Evolutionary conservation across 2,329 filamentous ascomycete species (phyloP), one percentile per base, ranked within the genome.

Genomic region (Tolypocladium tropicale): DNA sequence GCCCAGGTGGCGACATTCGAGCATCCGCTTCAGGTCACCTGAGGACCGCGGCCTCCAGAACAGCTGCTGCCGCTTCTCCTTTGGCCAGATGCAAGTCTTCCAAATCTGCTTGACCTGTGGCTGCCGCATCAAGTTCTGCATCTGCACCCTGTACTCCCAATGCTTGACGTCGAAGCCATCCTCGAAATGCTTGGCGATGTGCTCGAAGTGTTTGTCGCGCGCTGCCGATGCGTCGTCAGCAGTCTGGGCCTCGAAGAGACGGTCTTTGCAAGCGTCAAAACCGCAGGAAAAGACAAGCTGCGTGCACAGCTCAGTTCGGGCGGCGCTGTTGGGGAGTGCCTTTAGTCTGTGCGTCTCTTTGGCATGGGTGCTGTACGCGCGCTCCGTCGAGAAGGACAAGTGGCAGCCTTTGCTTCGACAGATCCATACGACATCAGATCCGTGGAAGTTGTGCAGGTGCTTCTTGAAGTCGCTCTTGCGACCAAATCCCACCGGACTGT

Each of bases 391-490:
- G 49, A 76, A 76, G 4, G 72, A 70, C n/a, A 74, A 63, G 49
- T 70, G 66, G 61, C 74, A 76, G 30, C 66, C 69, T 57, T 69
- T 70, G 39, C 71, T 73, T 50, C 69, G 73, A 64, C 74, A 76
- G 23, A 74, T 64, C 74, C 74, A 76, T 41, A 70, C 66, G 37
- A 71, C 67, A 59, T 76, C 72, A 52, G 70, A 67, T 39, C 72
- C 72, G 60, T 76, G 74, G 59, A 76, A 76, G 63, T 75, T 74
- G 66, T 76, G 72, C n/a, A 76, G 64, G 59, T 76, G 74, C 66
- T 76, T 76, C 68, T 76, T 76, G 62, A 76, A 76, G 60, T 76
- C 74, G 61, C 72, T 75, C 65, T 76, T 76, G 57, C 74, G 70
- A 37, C 74, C 74, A 53, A 76, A 76, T 37, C 74, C 74, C 28